Conservation (phyloP, 345 rosid genomes). For the Brassica rapa region DNA sequence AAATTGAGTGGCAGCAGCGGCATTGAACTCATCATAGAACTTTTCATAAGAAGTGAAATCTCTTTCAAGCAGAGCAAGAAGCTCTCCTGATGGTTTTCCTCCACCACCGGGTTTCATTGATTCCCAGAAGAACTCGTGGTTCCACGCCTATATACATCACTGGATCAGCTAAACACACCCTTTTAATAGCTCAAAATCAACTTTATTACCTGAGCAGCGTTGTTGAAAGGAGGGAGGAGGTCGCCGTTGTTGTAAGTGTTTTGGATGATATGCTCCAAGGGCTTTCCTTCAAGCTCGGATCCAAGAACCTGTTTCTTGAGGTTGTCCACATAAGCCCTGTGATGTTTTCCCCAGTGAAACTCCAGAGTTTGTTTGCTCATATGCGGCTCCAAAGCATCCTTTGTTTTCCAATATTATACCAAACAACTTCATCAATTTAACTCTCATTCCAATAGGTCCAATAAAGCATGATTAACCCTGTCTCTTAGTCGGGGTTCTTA, state of each 20-base stretch:
- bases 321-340: constrained; percentile 82
- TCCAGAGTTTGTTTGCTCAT: constrained; percentile 79
- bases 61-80: constrained; percentile 71
- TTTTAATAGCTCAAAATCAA: background rate
- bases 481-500: no score
- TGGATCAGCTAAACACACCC: constrained; percentile 3
- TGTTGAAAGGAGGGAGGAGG: constrained; percentile 84
- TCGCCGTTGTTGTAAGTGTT: constrained; percentile 70
- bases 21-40: constrained; percentile 61
- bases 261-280: constrained; percentile 60
- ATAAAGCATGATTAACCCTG: no score
- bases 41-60: constrained; percentile 83
- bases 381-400: constrained; percentile 94
- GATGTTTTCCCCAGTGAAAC: constrained; percentile 98
- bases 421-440: constrained; percentile 1
- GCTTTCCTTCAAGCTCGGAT: constrained; percentile 64
- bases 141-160: constrained; percentile 64
- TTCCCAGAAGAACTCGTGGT: constrained; percentile 95
- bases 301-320: constrained; percentile 81
- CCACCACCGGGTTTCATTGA: constrained; percentile 94
- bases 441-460: constrained; percentile 3
- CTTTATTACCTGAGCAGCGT: constrained; percentile 78
- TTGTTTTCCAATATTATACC: constrained; percentile 6
- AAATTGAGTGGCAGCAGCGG: constrained; percentile 82
- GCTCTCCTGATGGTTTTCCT: constrained; percentile 87